Conservation (phyloP, 108 stramenopile species). For the Cyclotella baltica region DNA sequence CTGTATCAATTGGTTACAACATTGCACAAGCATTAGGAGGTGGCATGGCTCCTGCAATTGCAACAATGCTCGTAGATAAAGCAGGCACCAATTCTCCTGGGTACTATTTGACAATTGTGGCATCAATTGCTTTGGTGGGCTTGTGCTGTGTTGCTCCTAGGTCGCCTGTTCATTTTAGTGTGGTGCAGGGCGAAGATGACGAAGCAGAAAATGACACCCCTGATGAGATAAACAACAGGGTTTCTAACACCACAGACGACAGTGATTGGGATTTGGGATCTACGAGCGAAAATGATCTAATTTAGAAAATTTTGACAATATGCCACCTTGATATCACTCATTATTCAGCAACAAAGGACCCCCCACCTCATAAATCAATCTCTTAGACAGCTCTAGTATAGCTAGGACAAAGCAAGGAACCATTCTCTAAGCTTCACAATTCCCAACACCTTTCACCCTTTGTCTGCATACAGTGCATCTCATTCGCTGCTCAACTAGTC, state of each 20-base stretch:
- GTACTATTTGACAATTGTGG: conserved; percentile 46
- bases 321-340: no score
- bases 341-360: no score
- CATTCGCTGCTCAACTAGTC: no score
- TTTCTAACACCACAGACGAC: background rate
- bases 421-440: no score
- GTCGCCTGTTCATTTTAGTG: conserved; percentile 29
- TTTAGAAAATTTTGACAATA: background rate
- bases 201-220: background rate
- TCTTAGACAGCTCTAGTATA: no score
- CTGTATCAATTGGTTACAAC: conserved; percentile 82
- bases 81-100: conserved; percentile 54
- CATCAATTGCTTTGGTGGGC: conserved; percentile 54
- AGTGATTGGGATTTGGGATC: background rate
- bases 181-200: conserved; percentile 31
- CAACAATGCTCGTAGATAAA: conserved; percentile 60
- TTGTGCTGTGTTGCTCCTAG: conserved; percentile 56
- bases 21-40: conserved; percentile 63
- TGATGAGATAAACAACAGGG: background rate
- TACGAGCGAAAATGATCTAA: background rate
- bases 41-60: conserved; percentile 61
- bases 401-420: no score
- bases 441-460: no score
- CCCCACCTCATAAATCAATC: no score
- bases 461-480: no score